phyloP scores from a whole-genome alignment of 31 red algal species.

The Odonthalia washingtoniensis region DNA sequence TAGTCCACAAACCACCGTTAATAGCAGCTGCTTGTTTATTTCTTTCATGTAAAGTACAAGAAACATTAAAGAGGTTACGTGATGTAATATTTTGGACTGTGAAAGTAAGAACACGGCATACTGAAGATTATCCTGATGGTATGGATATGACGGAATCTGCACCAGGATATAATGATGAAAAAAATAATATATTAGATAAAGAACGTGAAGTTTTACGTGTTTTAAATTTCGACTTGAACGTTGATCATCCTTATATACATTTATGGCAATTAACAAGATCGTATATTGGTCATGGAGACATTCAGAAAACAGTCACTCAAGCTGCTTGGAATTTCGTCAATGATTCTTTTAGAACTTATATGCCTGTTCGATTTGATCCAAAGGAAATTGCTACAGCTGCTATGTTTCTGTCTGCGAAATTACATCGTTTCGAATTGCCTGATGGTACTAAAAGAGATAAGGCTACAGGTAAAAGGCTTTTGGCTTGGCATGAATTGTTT shows the following conservation, averaged over 20 bases:
- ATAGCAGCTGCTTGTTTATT: conserved; percentile 91
- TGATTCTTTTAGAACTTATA: conserved; percentile 74
- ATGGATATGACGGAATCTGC: conserved; percentile 82
- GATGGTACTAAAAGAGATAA: conserved; percentile 62
- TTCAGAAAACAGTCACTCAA: conserved; percentile 69
- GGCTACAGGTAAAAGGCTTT: conserved; percentile 53
- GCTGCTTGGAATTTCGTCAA: conserved; percentile 87
- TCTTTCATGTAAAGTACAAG: conserved; percentile 95
- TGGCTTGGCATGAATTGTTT: conserved; percentile 77
- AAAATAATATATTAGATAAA: conserved; percentile 85
- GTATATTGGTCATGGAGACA: conserved; percentile 48
- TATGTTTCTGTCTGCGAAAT: conserved; percentile 68
- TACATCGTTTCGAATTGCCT: conserved; percentile 50
- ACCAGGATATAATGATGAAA: conserved; percentile 92
- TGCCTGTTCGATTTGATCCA: conserved; percentile 73
- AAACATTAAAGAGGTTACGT: conserved; percentile 79
- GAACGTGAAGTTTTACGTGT: conserved; percentile 90
- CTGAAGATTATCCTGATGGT: conserved; percentile 88
- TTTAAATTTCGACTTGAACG: conserved; percentile 89
- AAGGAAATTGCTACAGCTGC: conserved; percentile 76
- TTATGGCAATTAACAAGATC: conserved; percentile 75
- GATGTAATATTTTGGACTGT: conserved; percentile 93
- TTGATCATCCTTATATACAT: conserved; percentile 89
- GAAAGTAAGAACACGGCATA: conserved; percentile 85
- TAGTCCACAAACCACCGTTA: conserved; percentile 66